Base-by-base conservation (phyloP, 2,329 filamentous ascomycete species). In the Leptographium lundbergii region DNA sequence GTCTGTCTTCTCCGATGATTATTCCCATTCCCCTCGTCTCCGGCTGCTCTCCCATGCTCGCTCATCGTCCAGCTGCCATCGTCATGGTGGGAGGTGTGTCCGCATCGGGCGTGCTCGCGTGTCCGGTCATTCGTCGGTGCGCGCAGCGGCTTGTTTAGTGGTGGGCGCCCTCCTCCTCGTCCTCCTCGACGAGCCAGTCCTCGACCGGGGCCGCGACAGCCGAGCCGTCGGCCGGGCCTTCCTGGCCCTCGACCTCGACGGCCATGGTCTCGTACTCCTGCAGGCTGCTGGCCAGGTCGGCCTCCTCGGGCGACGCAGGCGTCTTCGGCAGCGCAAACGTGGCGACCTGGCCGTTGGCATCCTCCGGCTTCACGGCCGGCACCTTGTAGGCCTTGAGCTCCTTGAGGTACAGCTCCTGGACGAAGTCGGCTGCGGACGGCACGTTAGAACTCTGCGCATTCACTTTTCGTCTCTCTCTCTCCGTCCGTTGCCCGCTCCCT, bases 381-480 rank as follows among this genome's bases (percentile, higher is more conserved):
- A 86, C 79, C 84, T 97, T 97, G 87, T 96, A 97, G 76, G 85
- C 84, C 79, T 92, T 94, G 72, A 99, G 85, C 77, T 97, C 91
- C 75, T 87, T 88, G 68, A 99, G 85, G 82, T 99, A 99, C 71
- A 99, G 84, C 73, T 97, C 92, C 78, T 97, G 94, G 69, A 99
- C 89, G 70, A 96, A 85, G 75, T 99, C 94, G 84, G 89, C 94
- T 97, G 71, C 65, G 10, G n/a, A 57, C 29, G 39, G 51, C 42
- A n/a, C 17, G 42, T 71, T 67, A 71, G 66, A 62, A 1, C 42
- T n/a, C 9, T 7, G 17, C 42, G 6, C 17, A 7, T 6, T 19
- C 42, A 6, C 39, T 19, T 13, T 13, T 13, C 13, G 13, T 17
- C 36, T 17, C 14, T 19, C 36, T 17, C 36, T 39, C 36, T 39